Evolutionary conservation across 139 green algal species (phyloP).

Genomic region (Dunaliella sp.): DNA sequence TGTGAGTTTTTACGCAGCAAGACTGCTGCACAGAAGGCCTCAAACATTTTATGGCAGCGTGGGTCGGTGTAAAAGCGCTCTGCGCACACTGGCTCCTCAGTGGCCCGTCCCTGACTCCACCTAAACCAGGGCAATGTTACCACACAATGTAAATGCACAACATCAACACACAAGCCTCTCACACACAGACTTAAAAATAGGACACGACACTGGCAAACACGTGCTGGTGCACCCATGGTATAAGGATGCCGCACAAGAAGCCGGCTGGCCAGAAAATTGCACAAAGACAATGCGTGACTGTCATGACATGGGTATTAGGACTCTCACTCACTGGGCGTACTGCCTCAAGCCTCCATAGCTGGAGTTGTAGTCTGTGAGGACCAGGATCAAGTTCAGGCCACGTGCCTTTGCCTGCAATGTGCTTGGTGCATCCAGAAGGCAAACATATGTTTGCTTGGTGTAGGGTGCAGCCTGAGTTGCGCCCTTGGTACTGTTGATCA

Average conservation of each 20-base stretch:
- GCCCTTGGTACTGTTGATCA: too few relatives aligned
- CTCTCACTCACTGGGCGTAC: slow-evolving; percentile 77
- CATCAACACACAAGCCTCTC: neutral
- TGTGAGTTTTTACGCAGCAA: slow-evolving; percentile 1
- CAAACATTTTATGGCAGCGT: slow-evolving; percentile 9
- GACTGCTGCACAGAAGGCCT: neutral
- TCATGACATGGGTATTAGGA: neutral
- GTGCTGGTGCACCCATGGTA: too few relatives aligned
- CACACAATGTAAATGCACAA: neutral
- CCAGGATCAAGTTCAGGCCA: slow-evolving; percentile 53
- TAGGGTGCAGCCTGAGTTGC: too few relatives aligned
- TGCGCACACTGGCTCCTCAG: neutral
- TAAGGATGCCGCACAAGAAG: neutral
- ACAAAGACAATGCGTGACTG: neutral
- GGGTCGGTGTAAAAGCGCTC: slow-evolving; percentile 24
- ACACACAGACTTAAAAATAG: too few relatives aligned
- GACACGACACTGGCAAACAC: too few relatives aligned
- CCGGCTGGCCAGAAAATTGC: neutral
- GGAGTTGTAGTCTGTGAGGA: slow-evolving; percentile 71
- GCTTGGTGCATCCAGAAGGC: neutral
- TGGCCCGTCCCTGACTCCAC: neutral
- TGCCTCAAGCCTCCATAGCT: slow-evolving; percentile 75
- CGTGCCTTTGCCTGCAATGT: slow-evolving; percentile 24
- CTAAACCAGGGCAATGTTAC: neutral
- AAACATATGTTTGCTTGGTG: neutral